These are phyloP conservation scores for Hirsutella minnesotensis DNA, from an alignment of 2,329 filamentous ascomycete genomes.

Conservation along the genomic window DNA sequence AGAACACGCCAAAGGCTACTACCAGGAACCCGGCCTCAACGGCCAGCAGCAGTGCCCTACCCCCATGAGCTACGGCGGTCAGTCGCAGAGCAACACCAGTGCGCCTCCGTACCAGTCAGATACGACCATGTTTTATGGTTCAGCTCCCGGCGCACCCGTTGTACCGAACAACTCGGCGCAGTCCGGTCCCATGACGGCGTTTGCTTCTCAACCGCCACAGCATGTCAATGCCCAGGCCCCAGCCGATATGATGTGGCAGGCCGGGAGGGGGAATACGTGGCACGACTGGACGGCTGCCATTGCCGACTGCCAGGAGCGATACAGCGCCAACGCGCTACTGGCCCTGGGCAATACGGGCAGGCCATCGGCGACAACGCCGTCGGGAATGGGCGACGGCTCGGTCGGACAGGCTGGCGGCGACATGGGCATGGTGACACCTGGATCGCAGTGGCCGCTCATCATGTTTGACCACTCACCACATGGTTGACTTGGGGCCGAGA, in stretches of 20 bases:
- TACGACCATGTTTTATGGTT: constrained; percentile 16
- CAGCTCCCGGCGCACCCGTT: constrained; percentile 5
- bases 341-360: constrained; percentile 24
- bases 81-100: constrained; percentile 11
- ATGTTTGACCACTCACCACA: constrained; percentile 16
- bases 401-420: constrained; percentile 6
- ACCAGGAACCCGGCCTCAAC: constrained; percentile 13
- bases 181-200: constrained; percentile 25
- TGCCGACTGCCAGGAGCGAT: constrained; percentile 35
- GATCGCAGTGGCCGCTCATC: constrained; percentile 18
- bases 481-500: neutral
- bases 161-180: constrained; percentile 10
- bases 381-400: constrained; percentile 2
- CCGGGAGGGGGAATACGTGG: constrained; percentile 32
- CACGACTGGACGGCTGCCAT: constrained; percentile 43
- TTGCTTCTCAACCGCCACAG: constrained; percentile 26
- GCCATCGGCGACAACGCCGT: neutral
- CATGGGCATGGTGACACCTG: constrained; percentile 15
- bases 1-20: constrained; percentile 16
- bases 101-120: constrained; percentile 14
- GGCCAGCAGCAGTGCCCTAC: constrained; percentile 16
- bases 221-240: constrained; percentile 13
- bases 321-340: constrained; percentile 36
- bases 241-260: constrained; percentile 21
- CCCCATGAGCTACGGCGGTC: constrained; percentile 17